These are phyloP conservation scores for Pyricularia pennisetigena DNA, from an alignment of 2,329 filamentous ascomycete genomes.

Conservation along the genomic window DNA sequence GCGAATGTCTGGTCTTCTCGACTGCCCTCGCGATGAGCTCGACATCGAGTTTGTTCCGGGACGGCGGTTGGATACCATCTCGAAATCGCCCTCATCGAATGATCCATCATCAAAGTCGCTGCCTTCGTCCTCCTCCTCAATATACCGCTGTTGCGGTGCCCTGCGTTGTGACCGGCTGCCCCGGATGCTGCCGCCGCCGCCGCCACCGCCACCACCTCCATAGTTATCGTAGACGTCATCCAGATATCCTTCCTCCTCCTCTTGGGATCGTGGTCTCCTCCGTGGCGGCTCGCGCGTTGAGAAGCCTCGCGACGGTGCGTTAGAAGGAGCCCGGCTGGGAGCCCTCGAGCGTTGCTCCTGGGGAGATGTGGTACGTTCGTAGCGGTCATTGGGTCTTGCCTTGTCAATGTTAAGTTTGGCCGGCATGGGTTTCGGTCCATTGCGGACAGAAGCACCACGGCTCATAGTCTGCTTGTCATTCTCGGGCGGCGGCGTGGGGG, in stretches of 20 bases:
- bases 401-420: constrained; percentile 54
- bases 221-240: constrained; percentile 64
- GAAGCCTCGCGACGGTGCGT: constrained; percentile 32
- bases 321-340: constrained; percentile 31
- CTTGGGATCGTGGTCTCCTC: constrained; percentile 25
- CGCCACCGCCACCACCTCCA: constrained; percentile 28
- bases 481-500: constrained; percentile 96
- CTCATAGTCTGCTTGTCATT: constrained; percentile 52
- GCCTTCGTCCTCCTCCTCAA: constrained; percentile 69
- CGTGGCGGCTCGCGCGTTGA: constrained; percentile 27
- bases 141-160: constrained; percentile 48
- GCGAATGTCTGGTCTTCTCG: constrained; percentile 60
- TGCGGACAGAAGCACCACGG: constrained; percentile 51
- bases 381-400: constrained; percentile 39
- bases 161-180: constrained; percentile 28
- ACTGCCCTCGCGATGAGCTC: constrained; percentile 40
- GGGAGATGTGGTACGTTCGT: constrained; percentile 41
- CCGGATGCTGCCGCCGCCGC: constrained; percentile 25
- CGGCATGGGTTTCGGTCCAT: constrained; percentile 49
- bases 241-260: constrained; percentile 53
- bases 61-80: constrained; percentile 57
- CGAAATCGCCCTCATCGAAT: constrained; percentile 69
- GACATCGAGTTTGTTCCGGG: constrained; percentile 34
- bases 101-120: constrained; percentile 61
- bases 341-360: constrained; percentile 28